These are phyloP conservation scores for Chlorokybus atmophyticus DNA, from an alignment of 139 green algal genomes.

Conservation along the genomic window DNA sequence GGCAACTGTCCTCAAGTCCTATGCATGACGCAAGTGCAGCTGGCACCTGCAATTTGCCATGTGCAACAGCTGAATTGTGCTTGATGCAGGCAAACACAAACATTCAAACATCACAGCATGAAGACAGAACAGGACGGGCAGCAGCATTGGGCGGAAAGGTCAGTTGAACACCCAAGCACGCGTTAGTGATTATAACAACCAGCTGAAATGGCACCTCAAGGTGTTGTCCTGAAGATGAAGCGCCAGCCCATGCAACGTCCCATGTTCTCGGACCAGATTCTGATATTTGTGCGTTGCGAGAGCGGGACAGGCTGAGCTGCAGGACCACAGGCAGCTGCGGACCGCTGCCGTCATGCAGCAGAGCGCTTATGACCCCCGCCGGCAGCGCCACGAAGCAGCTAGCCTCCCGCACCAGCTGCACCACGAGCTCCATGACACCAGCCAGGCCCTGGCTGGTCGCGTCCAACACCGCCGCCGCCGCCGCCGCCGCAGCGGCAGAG, in stretches of 20 bases:
- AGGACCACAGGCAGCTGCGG: background rate
- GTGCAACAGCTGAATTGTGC: background rate
- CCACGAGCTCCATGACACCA: background rate
- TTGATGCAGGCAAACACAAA: background rate
- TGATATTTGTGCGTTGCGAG: too few species aligned
- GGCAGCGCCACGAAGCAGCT: background rate
- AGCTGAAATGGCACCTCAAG: constrained; percentile 19
- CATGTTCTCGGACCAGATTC: constrained; percentile 4
- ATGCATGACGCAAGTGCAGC: constrained; percentile 27
- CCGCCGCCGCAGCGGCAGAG: too few species aligned
- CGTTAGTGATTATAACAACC: background rate
- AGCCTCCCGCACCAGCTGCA: background rate
- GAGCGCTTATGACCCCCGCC: background rate
- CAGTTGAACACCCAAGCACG: too few species aligned
- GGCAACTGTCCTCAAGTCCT: constrained; percentile 28
- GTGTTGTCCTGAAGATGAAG: constrained; percentile 3
- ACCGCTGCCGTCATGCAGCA: background rate
- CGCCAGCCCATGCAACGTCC: constrained; percentile 28
- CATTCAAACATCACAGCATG: background rate
- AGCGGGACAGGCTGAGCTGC: background rate
- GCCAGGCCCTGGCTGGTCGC: too few species aligned
- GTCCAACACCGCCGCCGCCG: too few species aligned
- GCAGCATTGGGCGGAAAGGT: background rate
- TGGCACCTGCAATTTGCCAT: constrained; percentile 22
- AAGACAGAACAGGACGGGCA: background rate